These are phyloP conservation scores for Colletotrichum destructivum DNA, from an alignment of 2,329 filamentous ascomycete genomes.

Conservation along the genomic window DNA sequence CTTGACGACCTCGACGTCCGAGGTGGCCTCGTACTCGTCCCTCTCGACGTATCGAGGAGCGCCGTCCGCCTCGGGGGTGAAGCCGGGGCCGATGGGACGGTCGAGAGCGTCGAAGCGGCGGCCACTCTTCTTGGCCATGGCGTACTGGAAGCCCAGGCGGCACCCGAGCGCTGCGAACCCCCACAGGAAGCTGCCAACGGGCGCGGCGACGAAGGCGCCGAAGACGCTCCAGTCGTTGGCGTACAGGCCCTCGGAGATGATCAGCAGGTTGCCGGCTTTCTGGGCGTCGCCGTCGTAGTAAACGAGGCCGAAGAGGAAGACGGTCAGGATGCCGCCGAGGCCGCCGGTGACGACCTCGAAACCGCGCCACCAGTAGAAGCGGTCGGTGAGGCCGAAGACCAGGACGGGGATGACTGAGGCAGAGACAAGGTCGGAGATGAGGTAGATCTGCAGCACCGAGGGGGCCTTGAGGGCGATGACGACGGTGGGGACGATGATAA, in stretches of 20 bases:
- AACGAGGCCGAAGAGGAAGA: slow-evolving; percentile 85
- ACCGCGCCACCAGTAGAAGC: slow-evolving; percentile 81
- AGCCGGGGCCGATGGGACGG: slow-evolving; percentile 55
- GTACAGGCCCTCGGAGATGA: slow-evolving; percentile 82
- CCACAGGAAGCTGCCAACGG: slow-evolving; percentile 82
- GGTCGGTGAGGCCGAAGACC: slow-evolving; percentile 78
- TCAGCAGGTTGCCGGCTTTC: slow-evolving; percentile 76
- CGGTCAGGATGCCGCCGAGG: slow-evolving; percentile 82
- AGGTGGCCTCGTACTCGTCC: slow-evolving; percentile 48
- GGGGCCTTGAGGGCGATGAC: slow-evolving; percentile 82
- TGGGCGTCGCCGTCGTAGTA: slow-evolving; percentile 83
- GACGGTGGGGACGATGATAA: slow-evolving; percentile 81
- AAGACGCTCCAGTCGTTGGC: slow-evolving; percentile 85
- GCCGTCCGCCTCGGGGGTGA: slow-evolving; percentile 26
- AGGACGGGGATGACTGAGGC: slow-evolving; percentile 83
- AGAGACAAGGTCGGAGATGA: slow-evolving; percentile 85
- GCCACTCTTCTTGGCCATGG: slow-evolving; percentile 70
- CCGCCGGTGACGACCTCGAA: slow-evolving; percentile 86
- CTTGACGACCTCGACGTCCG: slow-evolving; percentile 55
- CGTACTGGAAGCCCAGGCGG: slow-evolving; percentile 72
- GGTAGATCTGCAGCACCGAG: slow-evolving; percentile 84
- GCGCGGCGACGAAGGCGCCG: slow-evolving; percentile 86
- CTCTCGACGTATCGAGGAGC: slow-evolving; percentile 44
- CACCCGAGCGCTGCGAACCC: slow-evolving; percentile 74
- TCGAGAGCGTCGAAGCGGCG: slow-evolving; percentile 78